phyloP scores from a whole-genome alignment of 2,329 filamentous ascomycete species.

The Aureobasidium sp. region DNA sequence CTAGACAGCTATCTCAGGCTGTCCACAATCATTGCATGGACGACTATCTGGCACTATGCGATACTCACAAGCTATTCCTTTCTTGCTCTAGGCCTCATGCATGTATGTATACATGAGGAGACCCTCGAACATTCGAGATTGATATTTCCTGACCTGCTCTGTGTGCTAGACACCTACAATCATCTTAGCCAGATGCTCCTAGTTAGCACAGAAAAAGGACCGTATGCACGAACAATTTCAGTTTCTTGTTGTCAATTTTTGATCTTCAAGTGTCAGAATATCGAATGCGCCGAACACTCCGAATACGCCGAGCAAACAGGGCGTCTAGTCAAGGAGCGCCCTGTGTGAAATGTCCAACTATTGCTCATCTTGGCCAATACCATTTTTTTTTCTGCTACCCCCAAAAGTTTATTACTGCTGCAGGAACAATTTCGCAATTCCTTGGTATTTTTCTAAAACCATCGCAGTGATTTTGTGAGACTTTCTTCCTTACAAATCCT shows the following conservation, averaged over 20 bases:
- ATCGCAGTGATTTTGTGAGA: background rate
- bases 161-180: no score
- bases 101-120: no score
- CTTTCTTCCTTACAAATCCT: conserved; percentile 3
- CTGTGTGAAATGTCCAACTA: background rate
- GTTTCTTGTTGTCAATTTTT: conserved; percentile 1
- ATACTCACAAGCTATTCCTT: no score
- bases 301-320: background rate
- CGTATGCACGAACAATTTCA: conserved; percentile 5
- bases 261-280: background rate
- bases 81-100: no score
- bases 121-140: no score
- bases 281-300: background rate
- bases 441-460: background rate
- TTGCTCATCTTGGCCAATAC: conserved; percentile 8
- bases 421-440: background rate
- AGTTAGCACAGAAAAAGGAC: background rate
- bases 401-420: background rate
- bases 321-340: background rate
- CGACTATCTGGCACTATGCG: no score
- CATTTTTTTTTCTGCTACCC: background rate
- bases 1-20: no score
- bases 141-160: no score
- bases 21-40: no score
- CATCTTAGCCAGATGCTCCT: no score